Base-by-base conservation (phyloP, 768 basidiomycete genomes). In the Daedalea quercina region DNA sequence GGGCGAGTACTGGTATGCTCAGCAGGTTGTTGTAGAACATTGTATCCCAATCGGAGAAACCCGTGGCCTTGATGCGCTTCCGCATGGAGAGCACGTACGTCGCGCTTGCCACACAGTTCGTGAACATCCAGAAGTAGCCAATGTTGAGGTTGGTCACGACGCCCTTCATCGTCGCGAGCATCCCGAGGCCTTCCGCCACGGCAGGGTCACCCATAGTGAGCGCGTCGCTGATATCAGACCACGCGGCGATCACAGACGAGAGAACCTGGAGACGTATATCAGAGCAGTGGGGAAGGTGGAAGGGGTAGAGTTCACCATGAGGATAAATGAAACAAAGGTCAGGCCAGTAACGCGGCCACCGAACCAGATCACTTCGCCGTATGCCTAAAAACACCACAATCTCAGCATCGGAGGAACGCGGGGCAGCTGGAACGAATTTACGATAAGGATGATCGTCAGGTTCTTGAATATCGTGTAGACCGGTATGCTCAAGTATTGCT, bases 391-490 rank as follows among this genome's bases (percentile, higher is more conserved):
- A 19, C 17, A 23, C 17, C 24, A 4, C 13, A 25, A 35, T 49
- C 31, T 40, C 37, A 22, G 51, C 19, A 24, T 44, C 33, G 53
- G 24, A 8, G 24, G 13, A 42, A 6, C 24, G 15, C 24, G 41
- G n/a, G n/a, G 3, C 25, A 20, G 31, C 6, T 47, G 24, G 19
- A 51, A 45, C 11, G 20, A 12, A 75, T 87, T 59, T 57, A 92
- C 94, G 64, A 98, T 98, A 25, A 99, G 79, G 59, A 99, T 98
- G 63, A 98, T 99, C n/a, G 96, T 97, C 63, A 98, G 65, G 67
- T 99, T 99, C 71, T 99, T 99, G 81, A 98, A 98, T 57, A 99
- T 98, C 0, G 96, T 98, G 71, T 97, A 99, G 24, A 97, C 85
- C 0, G 96, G 96, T 69, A 99, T 98, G 58, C 84, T 90, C 46